These are phyloP conservation scores for Tephrocybe sp. DNA, from an alignment of 768 basidiomycete genomes.

Conservation along the genomic window DNA sequence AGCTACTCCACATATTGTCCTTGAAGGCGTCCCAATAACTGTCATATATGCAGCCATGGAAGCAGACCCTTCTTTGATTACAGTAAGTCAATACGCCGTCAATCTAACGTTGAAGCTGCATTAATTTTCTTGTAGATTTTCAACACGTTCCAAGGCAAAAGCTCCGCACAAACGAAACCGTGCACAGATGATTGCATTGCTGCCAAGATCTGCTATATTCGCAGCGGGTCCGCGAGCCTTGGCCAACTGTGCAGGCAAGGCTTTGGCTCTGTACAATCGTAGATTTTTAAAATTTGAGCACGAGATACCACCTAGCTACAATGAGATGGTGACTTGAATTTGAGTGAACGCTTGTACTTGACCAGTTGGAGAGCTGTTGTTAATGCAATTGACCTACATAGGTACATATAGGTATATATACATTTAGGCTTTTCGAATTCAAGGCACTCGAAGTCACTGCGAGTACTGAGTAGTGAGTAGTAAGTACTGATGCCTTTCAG, in stretches of 20 bases:
- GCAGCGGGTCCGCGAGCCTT: constrained; percentile 67
- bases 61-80: constrained; percentile 52
- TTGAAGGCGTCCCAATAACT: neutral
- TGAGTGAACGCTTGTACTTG: too few species aligned
- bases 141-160: constrained; percentile 71
- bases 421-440: too few species aligned
- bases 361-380: too few species aligned
- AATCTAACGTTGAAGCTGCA: neutral
- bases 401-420: too few species aligned
- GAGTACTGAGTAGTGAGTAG: too few species aligned
- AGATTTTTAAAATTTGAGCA: neutral
- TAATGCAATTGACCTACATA: too few species aligned
- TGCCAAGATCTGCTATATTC: constrained; percentile 76
- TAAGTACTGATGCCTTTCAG: too few species aligned
- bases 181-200: constrained; percentile 61
- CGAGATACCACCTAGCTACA: too few species aligned
- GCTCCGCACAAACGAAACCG: constrained; percentile 47
- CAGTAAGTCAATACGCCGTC: constrained; percentile 35
- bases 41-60: constrained; percentile 48
- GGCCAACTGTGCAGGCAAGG: constrained; percentile 54
- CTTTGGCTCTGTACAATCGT: constrained; percentile 54
- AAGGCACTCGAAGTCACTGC: too few species aligned
- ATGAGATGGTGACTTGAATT: too few species aligned
- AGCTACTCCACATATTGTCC: neutral
- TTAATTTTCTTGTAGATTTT: constrained; percentile 44